Conservation (phyloP, 163 green algal species). For the Chlorella variabilis region DNA sequence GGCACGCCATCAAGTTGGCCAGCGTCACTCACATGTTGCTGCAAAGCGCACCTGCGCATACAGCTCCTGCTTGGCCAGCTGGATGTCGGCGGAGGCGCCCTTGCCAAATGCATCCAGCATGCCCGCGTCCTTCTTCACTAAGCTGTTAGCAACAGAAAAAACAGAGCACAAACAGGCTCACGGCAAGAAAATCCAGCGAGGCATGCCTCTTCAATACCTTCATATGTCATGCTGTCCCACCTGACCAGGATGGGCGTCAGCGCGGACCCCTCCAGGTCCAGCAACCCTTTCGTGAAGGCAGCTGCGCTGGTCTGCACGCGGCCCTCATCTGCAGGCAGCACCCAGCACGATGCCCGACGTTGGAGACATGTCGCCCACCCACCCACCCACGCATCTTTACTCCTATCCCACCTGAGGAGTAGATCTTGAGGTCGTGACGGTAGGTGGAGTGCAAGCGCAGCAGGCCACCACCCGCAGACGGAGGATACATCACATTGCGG, state of each 20-base stretch:
- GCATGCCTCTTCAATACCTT: too few relatives aligned
- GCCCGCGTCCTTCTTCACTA: constrained; percentile 93
- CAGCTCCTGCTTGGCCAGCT: constrained; percentile 79
- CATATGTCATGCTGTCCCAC: too few relatives aligned
- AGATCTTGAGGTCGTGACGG: constrained; percentile 99
- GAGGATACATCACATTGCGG: constrained; percentile 95
- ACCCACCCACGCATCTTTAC: too few relatives aligned
- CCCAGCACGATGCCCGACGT: neutral
- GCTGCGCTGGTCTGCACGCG: constrained; percentile 88
- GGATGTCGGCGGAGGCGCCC: constrained; percentile 89
- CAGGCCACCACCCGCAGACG: constrained; percentile 77
- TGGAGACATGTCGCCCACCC: too few relatives aligned
- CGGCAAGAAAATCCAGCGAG: too few relatives aligned
- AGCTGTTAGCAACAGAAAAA: constrained; percentile 28
- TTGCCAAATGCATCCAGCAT: constrained; percentile 97
- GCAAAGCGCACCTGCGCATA: constrained; percentile 61
- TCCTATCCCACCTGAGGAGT: constrained; percentile 74
- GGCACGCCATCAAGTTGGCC: too few relatives aligned
- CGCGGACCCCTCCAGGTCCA: constrained; percentile 91
- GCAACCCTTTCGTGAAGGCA: constrained; percentile 84
- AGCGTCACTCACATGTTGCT: neutral
- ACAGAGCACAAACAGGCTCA: neutral
- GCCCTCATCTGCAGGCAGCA: constrained; percentile 76
- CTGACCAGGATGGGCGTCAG: constrained; percentile 94
- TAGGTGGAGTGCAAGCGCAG: constrained; percentile 98